A percentile compares a stretch with the other conserved stretches of the same genome.
phyloP scores from a whole-genome alignment of 1,139 yeast species.

The Citeromyces siamensis region DNA sequence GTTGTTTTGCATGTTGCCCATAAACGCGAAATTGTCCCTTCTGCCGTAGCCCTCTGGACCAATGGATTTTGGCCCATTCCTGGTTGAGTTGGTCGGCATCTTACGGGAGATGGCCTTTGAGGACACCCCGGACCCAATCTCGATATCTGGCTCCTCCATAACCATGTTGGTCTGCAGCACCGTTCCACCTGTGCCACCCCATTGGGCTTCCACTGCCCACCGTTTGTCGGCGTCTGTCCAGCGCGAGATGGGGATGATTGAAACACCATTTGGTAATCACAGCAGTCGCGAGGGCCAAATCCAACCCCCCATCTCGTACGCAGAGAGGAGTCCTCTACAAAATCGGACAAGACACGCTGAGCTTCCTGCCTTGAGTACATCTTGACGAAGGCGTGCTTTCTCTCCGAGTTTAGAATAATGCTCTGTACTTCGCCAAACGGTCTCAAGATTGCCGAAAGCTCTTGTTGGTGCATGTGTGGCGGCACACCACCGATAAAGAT shows the following conservation, averaged over 20 bases:
- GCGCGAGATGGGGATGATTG: slow-evolving; percentile 75
- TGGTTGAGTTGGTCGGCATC: slow-evolving; percentile 80
- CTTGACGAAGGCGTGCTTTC: slow-evolving; percentile 93
- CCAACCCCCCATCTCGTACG: slow-evolving; percentile 99
- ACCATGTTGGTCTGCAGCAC: slow-evolving; percentile 75
- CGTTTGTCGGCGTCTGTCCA: slow-evolving; percentile 87
- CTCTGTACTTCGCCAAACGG: slow-evolving; percentile 96
- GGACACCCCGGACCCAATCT: slow-evolving; percentile 88
- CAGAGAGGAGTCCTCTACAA: slow-evolving; percentile 37
- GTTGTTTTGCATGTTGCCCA: slow-evolving; percentile 4
- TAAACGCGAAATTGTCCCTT: background rate
- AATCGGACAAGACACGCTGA: slow-evolving; percentile 56
- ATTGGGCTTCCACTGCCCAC: slow-evolving; percentile 86
- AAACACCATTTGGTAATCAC: slow-evolving; percentile 88
- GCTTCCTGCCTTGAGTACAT: slow-evolving; percentile 95
- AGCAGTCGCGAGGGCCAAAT: slow-evolving; percentile 96
- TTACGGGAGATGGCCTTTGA: slow-evolving; percentile 85
- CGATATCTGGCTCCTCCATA: slow-evolving; percentile 96
- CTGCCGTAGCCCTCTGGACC: slow-evolving; percentile 34
- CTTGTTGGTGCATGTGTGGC: slow-evolving; percentile 63
- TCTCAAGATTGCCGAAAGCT: slow-evolving; percentile 52
- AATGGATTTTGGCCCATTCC: slow-evolving; percentile 77
- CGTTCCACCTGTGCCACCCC: slow-evolving; percentile 96
- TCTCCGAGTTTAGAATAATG: slow-evolving; percentile 72
- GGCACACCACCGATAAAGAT: slow-evolving; percentile 93